Percentiles rank a stretch among this genome's conserved stretches.
Conservation (phyloP, 129 eudicot species). For the Logfia minima region DNA sequence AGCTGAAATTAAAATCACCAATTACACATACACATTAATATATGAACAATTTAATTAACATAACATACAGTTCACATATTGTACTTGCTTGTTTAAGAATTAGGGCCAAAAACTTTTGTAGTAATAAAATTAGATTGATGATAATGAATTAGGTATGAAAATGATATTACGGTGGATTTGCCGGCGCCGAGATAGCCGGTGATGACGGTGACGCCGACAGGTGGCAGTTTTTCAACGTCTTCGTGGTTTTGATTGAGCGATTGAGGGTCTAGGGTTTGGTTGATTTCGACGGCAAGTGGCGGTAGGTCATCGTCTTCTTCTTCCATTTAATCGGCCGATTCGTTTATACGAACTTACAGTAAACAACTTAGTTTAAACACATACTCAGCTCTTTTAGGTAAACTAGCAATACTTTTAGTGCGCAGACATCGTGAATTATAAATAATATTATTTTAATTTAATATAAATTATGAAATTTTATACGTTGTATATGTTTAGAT, state of each 20-base stretch:
- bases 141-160: neutral
- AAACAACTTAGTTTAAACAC: too few species aligned
- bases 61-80: neutral
- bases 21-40: neutral
- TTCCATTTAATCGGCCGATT: slow-evolving; percentile 40
- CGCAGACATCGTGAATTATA: too few species aligned
- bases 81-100: neutral
- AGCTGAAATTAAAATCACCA: slow-evolving; percentile 35
- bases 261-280: slow-evolving; percentile 30
- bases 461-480: too few species aligned
- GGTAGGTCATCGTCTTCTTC: slow-evolving; percentile 80
- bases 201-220: slow-evolving; percentile 97
- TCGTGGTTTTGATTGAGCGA: slow-evolving; percentile 34
- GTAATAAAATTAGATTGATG: neutral
- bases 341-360: too few species aligned
- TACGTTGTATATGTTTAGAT: too few species aligned
- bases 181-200: slow-evolving; percentile 99
- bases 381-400: too few species aligned
- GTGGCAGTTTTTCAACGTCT: slow-evolving; percentile 32
- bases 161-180: slow-evolving; percentile 68
- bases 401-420: too few species aligned
- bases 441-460: too few species aligned
- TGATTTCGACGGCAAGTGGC: slow-evolving; percentile 75
- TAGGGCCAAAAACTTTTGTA: neutral
- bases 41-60: neutral